Conservation (phyloP, 2,329 filamentous ascomycete genomes). For the Metarhizium rileyi region DNA sequence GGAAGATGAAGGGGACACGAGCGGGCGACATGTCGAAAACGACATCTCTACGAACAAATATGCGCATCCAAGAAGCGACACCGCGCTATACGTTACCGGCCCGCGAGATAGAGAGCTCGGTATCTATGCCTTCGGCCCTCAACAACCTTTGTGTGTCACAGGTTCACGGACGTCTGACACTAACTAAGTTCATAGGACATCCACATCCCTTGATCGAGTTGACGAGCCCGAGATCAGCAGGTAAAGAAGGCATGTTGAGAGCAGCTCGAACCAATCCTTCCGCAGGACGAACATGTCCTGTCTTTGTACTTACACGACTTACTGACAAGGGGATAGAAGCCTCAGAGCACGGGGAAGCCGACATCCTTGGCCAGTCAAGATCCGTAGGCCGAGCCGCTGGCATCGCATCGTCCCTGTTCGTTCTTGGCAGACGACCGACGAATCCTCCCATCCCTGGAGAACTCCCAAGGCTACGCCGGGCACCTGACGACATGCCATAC, state of each 20-base stretch:
- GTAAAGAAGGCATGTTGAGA: background rate
- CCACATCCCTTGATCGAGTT: background rate
- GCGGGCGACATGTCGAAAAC: no score
- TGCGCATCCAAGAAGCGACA: slow-evolving; percentile 15
- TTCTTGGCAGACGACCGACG: slow-evolving; percentile 20
- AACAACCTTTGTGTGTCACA: background rate
- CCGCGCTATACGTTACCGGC: slow-evolving; percentile 20
- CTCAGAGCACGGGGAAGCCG: background rate
- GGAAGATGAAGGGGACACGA: no score
- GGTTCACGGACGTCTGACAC: background rate
- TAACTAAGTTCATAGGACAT: background rate
- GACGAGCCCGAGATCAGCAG: background rate
- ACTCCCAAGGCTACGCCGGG: slow-evolving; percentile 2
- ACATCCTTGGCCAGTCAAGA: slow-evolving; percentile 17
- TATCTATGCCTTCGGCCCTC: slow-evolving; percentile 10
- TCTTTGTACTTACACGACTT: background rate
- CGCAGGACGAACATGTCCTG: background rate
- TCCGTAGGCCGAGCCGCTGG: slow-evolving; percentile 26
- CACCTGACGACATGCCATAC: slow-evolving; percentile 22
- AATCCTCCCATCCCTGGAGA: background rate
- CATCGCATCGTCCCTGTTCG: slow-evolving; percentile 29
- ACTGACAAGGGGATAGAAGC: background rate
- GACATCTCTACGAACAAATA: no score
- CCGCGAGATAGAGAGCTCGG: slow-evolving; percentile 23
- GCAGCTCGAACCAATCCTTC: no score